Evolutionary conservation across 176 grass and related monocot species (phyloP), one percentile per base, ranked within the genome.

Genomic region (Chrysopogon serrulatus): DNA sequence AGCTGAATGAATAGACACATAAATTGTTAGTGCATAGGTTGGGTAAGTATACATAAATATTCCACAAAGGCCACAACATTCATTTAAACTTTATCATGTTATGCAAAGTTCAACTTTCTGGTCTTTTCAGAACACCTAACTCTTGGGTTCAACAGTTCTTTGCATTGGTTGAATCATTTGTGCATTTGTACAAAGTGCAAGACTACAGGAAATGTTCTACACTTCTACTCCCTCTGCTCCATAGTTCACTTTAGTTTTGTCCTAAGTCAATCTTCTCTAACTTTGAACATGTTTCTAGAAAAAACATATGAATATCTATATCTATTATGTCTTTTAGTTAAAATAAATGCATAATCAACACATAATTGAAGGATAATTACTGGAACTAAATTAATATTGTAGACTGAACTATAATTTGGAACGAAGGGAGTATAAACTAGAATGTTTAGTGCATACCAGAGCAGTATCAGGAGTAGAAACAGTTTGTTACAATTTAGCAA

Each of bases 1-100:
- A 60, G 47, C 41, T 44, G 34, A 62, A 86, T 65, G 84, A 81
- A 77, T 72, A 21, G 35, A 27, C 21, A 88, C 1, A 68, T 27
- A 21, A 81, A 85, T 16, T 62, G 10, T 18, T 41, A 84, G 3
- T 49, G 48, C 41, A 62, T 17, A 82, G n/a, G 43, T 11, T 68
- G 34, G 47, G 27, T 81, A 44, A 17, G 57, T 70, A 70, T 61
- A 70, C 65, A 45, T 24, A 77, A 76, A 37, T 69, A 79, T n/a
- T 30, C 31, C 27, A 63, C 16, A 39, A 47, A 71, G 10, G 60
- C 45, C 31, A 63, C 23, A 72, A 14, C 21, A 71, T 37, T 37
- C 51, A 63, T 49, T 47, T 79, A 26, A 11, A 79, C 39, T 57
- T 28, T 45, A 32, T 27, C 31, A 79, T 65, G 4, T 32, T 57